Conservation (phyloP, 768 basidiomycete genomes). For the Coprinopsis strossmayeri region DNA sequence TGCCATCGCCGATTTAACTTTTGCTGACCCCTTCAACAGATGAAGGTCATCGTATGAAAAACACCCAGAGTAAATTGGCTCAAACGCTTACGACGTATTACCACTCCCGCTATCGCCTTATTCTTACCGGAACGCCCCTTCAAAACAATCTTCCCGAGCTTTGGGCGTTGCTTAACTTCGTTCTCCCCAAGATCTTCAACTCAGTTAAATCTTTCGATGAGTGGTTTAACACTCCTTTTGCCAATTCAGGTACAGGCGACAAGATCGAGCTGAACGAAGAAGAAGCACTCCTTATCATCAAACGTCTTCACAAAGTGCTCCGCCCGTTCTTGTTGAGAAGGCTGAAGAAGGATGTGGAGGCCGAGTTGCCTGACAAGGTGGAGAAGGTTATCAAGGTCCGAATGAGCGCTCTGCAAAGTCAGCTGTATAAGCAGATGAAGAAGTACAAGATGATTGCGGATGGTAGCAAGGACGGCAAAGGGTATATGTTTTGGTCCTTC, state of each 20-base stretch:
- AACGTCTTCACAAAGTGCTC: conserved; percentile 92
- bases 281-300: conserved; percentile 95
- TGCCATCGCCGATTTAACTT: conserved; percentile 2
- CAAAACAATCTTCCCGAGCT: conserved; percentile 97
- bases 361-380: conserved; percentile 92
- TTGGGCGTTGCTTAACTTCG: conserved; percentile 94
- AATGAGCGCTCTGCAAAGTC: conserved; percentile 88
- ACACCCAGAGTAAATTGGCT: conserved; percentile 81
- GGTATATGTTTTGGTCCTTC: conserved; percentile 38
- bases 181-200: conserved; percentile 93
- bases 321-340: conserved; percentile 89
- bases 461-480: conserved; percentile 59
- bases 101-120: conserved; percentile 87
- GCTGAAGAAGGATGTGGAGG: conserved; percentile 95
- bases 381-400: conserved; percentile 97
- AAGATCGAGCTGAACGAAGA: conserved; percentile 99
- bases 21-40: conserved; percentile 35
- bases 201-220: conserved; percentile 99
- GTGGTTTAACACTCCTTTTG: conserved; percentile 99
- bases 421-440: conserved; percentile 96
- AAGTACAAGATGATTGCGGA: conserved; percentile 96
- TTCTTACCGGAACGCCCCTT: conserved; percentile 91
- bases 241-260: conserved; percentile 95
- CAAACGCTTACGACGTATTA: conserved; percentile 91
- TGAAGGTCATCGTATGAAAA: conserved; percentile 98